phyloP scores from a whole-genome alignment of 2,329 filamentous ascomycete species.

The Teratosphaeria nubilosa region DNA sequence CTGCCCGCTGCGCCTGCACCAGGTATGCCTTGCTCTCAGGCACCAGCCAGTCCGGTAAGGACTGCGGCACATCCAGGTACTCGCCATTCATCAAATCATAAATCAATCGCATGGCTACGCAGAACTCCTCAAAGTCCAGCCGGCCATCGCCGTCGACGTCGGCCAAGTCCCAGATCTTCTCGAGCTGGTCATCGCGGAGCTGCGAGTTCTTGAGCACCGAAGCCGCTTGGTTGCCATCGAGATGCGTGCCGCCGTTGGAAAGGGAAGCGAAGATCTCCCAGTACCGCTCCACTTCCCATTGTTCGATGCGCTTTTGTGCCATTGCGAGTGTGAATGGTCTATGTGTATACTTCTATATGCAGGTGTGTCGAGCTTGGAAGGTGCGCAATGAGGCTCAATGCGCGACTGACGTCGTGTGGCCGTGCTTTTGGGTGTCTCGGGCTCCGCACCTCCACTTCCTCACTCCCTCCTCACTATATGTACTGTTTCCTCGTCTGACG shows the following conservation, averaged over 20 bases:
- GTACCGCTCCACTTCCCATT: conserved; percentile 66
- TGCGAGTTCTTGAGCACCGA: conserved; percentile 64
- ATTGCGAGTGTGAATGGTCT: background rate
- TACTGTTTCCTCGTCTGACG: too few species aligned
- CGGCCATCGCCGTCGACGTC: conserved; percentile 97
- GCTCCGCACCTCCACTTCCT: background rate
- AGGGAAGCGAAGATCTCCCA: conserved; percentile 71
- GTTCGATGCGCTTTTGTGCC: conserved; percentile 48
- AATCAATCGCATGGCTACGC: conserved; percentile 94
- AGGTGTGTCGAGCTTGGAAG: background rate
- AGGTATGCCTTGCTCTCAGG: conserved; percentile 90
- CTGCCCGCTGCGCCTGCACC: conserved; percentile 69
- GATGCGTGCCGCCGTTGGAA: conserved; percentile 51
- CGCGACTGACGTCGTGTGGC: background rate
- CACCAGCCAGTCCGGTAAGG: conserved; percentile 89
- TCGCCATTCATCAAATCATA: conserved; percentile 97
- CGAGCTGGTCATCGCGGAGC: conserved; percentile 73
- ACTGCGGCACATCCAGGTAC: conserved; percentile 75
- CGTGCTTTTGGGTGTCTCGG: background rate
- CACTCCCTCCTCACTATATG: background rate
- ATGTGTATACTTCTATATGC: background rate
- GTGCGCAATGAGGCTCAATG: background rate
- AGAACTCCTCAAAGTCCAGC: conserved; percentile 98
- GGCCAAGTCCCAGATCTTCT: conserved; percentile 91
- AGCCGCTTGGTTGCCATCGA: conserved; percentile 60